Conservation (phyloP, 441 rosid species). For the Hura crepitans region DNA sequence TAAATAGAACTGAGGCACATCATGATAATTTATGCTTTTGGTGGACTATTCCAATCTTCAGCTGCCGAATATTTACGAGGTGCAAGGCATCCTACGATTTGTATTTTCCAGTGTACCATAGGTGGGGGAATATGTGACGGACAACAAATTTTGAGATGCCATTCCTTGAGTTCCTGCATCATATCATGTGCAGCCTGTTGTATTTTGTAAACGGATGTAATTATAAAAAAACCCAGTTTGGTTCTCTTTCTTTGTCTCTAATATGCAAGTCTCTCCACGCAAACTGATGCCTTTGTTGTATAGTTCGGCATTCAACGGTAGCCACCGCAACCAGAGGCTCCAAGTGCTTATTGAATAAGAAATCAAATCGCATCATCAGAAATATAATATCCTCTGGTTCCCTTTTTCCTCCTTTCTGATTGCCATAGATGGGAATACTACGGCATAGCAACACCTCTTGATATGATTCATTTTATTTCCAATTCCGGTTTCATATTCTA, state of each 20-base stretch:
- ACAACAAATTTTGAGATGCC: slow-evolving; percentile 43
- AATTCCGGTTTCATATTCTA: too few relatives aligned
- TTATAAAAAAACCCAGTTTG: slow-evolving; percentile 23
- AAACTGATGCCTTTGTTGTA: background rate
- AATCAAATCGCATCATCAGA: background rate
- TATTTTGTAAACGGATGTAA: slow-evolving; percentile 37
- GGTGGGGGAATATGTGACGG: slow-evolving; percentile 30
- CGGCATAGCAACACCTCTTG: too few relatives aligned
- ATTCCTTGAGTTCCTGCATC: slow-evolving; percentile 28
- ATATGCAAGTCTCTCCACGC: background rate
- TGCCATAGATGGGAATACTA: too few relatives aligned
- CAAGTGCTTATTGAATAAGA: background rate
- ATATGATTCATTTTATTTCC: too few relatives aligned
- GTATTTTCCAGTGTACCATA: slow-evolving; percentile 36
- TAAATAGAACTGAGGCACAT: slow-evolving; percentile 33
- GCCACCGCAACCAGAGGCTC: background rate
- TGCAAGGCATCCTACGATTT: slow-evolving; percentile 23
- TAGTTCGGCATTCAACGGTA: background rate
- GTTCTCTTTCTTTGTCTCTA: background rate
- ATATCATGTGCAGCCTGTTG: slow-evolving; percentile 28
- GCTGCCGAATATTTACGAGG: slow-evolving; percentile 20
- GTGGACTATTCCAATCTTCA: background rate
- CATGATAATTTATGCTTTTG: background rate
- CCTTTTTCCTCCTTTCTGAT: background rate
- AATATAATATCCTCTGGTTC: background rate